Evolutionary conservation across 2,329 filamentous ascomycete genomes (phyloP), one percentile per base, ranked within the genome.

Genomic region (Hansfordia pulvinata): DNA sequence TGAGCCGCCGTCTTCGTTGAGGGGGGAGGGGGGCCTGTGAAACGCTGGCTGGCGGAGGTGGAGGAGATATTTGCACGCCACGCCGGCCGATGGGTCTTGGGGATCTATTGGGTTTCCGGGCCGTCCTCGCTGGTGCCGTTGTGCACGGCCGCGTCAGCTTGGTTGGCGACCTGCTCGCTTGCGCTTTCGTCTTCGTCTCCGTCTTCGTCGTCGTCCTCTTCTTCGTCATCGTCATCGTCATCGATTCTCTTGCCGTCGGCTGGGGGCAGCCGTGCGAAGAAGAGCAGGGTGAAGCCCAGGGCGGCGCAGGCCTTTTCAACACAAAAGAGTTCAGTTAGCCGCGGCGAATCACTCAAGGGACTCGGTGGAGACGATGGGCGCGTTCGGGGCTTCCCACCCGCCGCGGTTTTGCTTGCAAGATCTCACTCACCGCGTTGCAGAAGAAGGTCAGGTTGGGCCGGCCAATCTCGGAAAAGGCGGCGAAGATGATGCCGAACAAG

Each of bases 401-500:
- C n/a, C n/a, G n/a, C n/a, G n/a, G n/a, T n/a, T n/a, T n/a, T n/a
- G n/a, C n/a, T n/a, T n/a, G n/a, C n/a, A n/a, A n/a, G n/a, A n/a
- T n/a, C n/a, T n/a, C n/a, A 50, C 64, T 39, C 41, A 69, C 69
- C 4, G 71, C 75, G 39, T 82, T 82, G 42, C 64, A 72, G 25
- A 69, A 67, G 40, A 83, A 83, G 0, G 76, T 78, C 7, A 73
- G 51, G 30, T 75, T 62, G 0, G 67, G 60, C 38, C 64, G 62
- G 1, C 72, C 75, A 1, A 66, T 52, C 18, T 62, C 57, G 0
- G 77, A 71, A 23, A 82, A 59, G 0, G 60, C 64, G 0, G 74
- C 66, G 43, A 81, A 82, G 0, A 78, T 54, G 10, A 78, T 56
- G 0, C 77, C 76, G 36, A 83, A 82, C 0, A 81, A 37, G 0